Evolutionary conservation across 176 grass and related monocot genomes (phyloP).

Genomic region (Cocos nucifera): DNA sequence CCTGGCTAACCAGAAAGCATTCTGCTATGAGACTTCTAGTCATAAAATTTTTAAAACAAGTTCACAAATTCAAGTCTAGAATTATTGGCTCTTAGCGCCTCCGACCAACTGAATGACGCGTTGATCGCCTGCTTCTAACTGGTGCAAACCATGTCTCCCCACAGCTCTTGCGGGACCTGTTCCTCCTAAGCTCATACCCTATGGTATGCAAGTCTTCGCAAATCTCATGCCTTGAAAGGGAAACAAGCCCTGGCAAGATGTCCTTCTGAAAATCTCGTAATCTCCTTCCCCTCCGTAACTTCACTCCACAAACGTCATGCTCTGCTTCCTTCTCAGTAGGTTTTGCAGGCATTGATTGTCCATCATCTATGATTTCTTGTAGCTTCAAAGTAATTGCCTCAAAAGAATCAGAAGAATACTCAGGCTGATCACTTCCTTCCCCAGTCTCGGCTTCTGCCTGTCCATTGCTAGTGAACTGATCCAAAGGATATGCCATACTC

Average conservation of each 20-base stretch:
- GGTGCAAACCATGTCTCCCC: slow-evolving; percentile 19
- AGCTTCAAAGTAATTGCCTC: slow-evolving; percentile 45
- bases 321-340: slow-evolving; percentile 31
- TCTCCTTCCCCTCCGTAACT: slow-evolving; percentile 71
- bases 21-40: no score
- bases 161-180: slow-evolving; percentile 29
- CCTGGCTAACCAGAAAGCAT: no score
- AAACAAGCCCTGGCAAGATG: slow-evolving; percentile 69
- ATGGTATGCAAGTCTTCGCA: slow-evolving; percentile 76
- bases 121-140: slow-evolving; percentile 26
- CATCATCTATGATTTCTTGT: slow-evolving; percentile 52
- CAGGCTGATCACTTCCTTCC: slow-evolving; percentile 16
- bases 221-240: slow-evolving; percentile 73
- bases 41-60: no score
- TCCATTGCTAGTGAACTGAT: slow-evolving; percentile 8
- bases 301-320: slow-evolving; percentile 32
- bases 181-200: slow-evolving; percentile 63
- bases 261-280: slow-evolving; percentile 82
- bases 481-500: slow-evolving; percentile 1
- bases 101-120: slow-evolving; percentile 19
- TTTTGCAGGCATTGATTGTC: slow-evolving; percentile 26
- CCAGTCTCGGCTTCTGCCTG: slow-evolving; percentile 5
- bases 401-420: slow-evolving; percentile 50
- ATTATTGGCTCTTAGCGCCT: slow-evolving; percentile 1
- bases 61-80: no score